Evolutionary conservation across 805 yeast genomes (phyloP), one percentile per base, ranked within the genome.

Genomic region (Tetrapisispora taiwanensis): DNA sequence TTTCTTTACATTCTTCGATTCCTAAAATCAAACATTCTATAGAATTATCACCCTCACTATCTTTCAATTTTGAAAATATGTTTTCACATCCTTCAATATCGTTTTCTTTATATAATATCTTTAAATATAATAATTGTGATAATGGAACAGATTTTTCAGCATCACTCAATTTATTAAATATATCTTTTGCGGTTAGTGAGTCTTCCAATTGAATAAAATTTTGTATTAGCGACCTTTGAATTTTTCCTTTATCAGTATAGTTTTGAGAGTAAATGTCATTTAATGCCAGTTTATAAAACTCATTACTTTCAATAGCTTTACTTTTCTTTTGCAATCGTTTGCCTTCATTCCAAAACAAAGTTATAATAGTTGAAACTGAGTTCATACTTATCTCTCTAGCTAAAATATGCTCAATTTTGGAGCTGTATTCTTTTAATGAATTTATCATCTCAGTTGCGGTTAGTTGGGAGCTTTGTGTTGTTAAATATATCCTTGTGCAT

Each of bases 291-390:
- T 54, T 44, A 38, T 58, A 59, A 57, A 62, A 64, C 2, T 47
- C 51, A 12, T 57, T 47, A 7, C 62, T 50, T 18, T 58, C 55
- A 1, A 30, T 22, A 33, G 36, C 50, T 2, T 55, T 44, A 7
- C 49, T 52, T 9, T 36, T 42, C 48, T 59, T 70, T 26, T 55
- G 57, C 15, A 53, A 48, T 15, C 52, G 48, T 33, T 67, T 67
- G 0, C 69, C 72, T 17, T 51, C 43, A 39, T 68, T 69, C 72
- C 73, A 71, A 17, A 71, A 45, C 24, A 70, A 45, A 1, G 72
- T 60, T 0, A 66, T 55, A 5, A 64, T 41, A 35, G 69, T 55
- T 5, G 67, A 58, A 7, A 61, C 45, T 5, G 68, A 53, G 14
- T 55, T 53, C 28, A 53, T 56, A 0, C 67, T 54, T 2, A 70